Evolutionary conservation across 225 moss, liverwort and hornwort genomes (phyloP).

Genomic region (Physcomitrium patens): DNA sequence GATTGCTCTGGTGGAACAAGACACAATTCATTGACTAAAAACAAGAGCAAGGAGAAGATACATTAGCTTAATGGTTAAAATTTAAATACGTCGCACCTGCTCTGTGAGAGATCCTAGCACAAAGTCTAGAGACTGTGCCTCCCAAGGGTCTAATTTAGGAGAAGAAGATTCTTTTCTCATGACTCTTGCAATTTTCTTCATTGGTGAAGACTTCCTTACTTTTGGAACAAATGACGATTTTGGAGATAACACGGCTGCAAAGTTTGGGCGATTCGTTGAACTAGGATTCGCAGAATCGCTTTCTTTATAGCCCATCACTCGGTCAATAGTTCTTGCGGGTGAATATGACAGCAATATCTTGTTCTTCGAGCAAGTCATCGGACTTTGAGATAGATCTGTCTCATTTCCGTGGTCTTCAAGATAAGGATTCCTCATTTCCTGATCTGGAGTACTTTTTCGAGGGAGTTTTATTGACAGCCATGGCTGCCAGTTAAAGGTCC

Average conservation of each 20-base stretch:
- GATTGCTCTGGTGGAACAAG: neutral
- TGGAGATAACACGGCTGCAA: slow-evolving; percentile 24
- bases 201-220: slow-evolving; percentile 36
- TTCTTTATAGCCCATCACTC: slow-evolving; percentile 24
- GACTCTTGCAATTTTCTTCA: slow-evolving; percentile 34
- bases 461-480: slow-evolving; percentile 50
- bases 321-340: slow-evolving; percentile 36
- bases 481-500: slow-evolving; percentile 43
- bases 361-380: slow-evolving; percentile 25
- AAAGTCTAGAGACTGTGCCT: slow-evolving; percentile 58
- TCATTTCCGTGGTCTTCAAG: slow-evolving; percentile 22
- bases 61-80: slow-evolving; percentile 21
- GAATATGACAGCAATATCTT: slow-evolving; percentile 42
- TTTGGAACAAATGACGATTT: slow-evolving; percentile 35
- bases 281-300: slow-evolving; percentile 22
- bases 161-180: slow-evolving; percentile 25
- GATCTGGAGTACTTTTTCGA: slow-evolving; percentile 25
- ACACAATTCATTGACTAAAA: slow-evolving; percentile 2
- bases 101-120: slow-evolving; percentile 70
- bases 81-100: slow-evolving; percentile 39
- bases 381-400: slow-evolving; percentile 19
- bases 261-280: slow-evolving; percentile 17
- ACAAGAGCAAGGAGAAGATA: neutral
- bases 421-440: slow-evolving; percentile 18
- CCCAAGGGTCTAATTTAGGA: slow-evolving; percentile 42